Base-by-base conservation (phyloP, 192 early-diverging fungal species). In the Pilaira anomala region DNA sequence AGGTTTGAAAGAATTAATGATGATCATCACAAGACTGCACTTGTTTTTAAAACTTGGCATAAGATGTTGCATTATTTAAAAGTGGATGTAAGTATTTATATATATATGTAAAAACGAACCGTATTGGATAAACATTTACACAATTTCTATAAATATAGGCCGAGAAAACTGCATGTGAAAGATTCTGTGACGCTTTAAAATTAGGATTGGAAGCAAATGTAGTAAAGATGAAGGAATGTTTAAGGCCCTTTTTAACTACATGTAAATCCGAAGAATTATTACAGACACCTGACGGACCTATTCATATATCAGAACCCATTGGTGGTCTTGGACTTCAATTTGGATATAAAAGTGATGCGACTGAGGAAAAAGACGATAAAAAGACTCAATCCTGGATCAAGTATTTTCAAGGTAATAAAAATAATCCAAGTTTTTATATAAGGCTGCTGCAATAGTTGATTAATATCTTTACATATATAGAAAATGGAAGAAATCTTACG, bases 31-130 rank as follows among this genome's bases (percentile, higher is more conserved):
- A 81, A 78, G 39, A 85, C 90, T 52, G 82, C 87, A 11, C 79
- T 99, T 29, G 82, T 86, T 2, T 87, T 99, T 36, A 88, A 91
- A 1, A 90, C 91, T 16, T 93, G 94, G 87, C 97, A 99, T 72
- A 83, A 93, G 67, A 89, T 94, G 80, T 85, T 84, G 54, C 73
- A 97, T 16, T 72, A 87, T 21, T 92, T 99, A 65, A 85, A 90
- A 48, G 75, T 98, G 5, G 19, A 57, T 44, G 68, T 70, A 64
- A 59, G 58, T 48, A 22, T 30, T n/a, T 57, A 2, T 8, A 22
- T 14, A 25, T 48, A 22, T 26, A 12, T 44, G 8, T 46, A 18
- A 42, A 42, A 42, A 42, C 7, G 14, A 14, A 42, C 7, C 12
- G 4, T 19, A 9, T 36, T 2, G 54, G 39, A 60, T 11, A 18